These are phyloP conservation scores for Paraglomus brasilianum DNA, from an alignment of 192 early-diverging fungal genomes.

Conservation along the genomic window DNA sequence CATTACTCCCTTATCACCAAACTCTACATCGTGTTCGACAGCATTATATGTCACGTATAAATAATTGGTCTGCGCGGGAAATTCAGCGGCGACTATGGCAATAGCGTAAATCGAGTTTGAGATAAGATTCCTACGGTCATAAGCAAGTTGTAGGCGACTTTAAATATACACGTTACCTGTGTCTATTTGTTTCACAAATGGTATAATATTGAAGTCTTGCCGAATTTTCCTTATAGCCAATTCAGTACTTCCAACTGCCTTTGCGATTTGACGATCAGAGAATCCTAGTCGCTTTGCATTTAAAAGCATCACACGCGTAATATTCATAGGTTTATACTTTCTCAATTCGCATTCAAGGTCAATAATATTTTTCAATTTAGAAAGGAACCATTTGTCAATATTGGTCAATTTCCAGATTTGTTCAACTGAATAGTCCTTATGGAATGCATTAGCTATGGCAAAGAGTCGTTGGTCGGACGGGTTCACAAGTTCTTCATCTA, in stretches of 20 bases:
- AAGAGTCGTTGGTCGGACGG: slow-evolving; percentile 95
- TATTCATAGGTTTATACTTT: slow-evolving; percentile 61
- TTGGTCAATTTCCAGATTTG: slow-evolving; percentile 85
- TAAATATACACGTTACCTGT: no score
- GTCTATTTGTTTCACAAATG: slow-evolving; percentile 98
- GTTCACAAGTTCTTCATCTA: slow-evolving; percentile 86
- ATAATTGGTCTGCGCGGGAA: slow-evolving; percentile 98
- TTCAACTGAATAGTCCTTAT: slow-evolving; percentile 91
- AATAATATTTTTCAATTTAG: slow-evolving; percentile 88
- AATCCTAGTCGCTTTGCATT: slow-evolving; percentile 95
- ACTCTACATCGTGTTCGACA: slow-evolving; percentile 84
- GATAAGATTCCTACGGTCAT: not conserved
- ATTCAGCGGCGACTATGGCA: slow-evolving; percentile 99
- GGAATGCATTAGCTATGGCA: slow-evolving; percentile 92
- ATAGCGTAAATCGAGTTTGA: slow-evolving; percentile 24
- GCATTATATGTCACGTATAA: slow-evolving; percentile 98
- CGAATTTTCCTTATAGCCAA: slow-evolving; percentile 84
- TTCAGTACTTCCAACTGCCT: slow-evolving; percentile 73
- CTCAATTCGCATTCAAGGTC: slow-evolving; percentile 65
- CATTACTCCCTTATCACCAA: slow-evolving; percentile 94
- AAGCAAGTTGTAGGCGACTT: slow-evolving; percentile 13
- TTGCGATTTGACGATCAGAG: slow-evolving; percentile 88
- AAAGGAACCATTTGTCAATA: slow-evolving; percentile 98
- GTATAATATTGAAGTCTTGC: slow-evolving; percentile 75
- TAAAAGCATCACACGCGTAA: slow-evolving; percentile 59